Conservation (phyloP, 306 rosid genomes). For the Prunus campanulata region DNA sequence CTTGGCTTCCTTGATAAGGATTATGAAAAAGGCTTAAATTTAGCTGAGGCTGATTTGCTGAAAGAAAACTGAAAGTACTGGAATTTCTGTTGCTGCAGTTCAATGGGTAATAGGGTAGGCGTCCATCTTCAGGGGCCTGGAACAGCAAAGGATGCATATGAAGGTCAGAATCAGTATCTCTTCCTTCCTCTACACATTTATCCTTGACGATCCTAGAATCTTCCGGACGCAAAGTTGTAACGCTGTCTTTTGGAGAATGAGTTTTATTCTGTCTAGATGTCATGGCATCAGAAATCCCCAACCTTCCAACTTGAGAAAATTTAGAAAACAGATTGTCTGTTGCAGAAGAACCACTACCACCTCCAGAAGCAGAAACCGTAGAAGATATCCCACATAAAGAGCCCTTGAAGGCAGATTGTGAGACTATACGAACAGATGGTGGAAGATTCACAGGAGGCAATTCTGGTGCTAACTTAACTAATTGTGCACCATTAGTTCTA, state of each 20-base stretch:
- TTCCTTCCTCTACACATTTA: slow-evolving; percentile 46
- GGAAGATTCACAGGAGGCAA: slow-evolving; percentile 97
- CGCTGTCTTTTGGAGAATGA: slow-evolving; percentile 24
- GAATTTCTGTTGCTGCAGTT: slow-evolving; percentile 51
- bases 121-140: slow-evolving; percentile 69
- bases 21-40: slow-evolving; percentile 67
- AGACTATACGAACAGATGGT: slow-evolving; percentile 78
- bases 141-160: slow-evolving; percentile 95
- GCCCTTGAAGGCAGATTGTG: slow-evolving; percentile 72
- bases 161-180: slow-evolving; percentile 51
- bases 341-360: slow-evolving; percentile 34
- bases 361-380: slow-evolving; percentile 42
- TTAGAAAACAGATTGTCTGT: slow-evolving; percentile 38
- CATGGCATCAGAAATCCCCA: slow-evolving; percentile 20
- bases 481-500: slow-evolving; percentile 41
- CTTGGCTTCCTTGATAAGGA: slow-evolving; percentile 55
- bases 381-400: slow-evolving; percentile 44
- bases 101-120: slow-evolving; percentile 51
- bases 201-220: slow-evolving; percentile 41
- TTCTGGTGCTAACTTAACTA: slow-evolving; percentile 84
- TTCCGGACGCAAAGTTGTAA: slow-evolving; percentile 31
- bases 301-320: slow-evolving; percentile 41
- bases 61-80: slow-evolving; percentile 56
- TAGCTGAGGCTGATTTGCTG: slow-evolving; percentile 74
- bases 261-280: slow-evolving; percentile 28